These are phyloP conservation scores for Nitzschia sp. DNA, from an alignment of 108 stramenopile genomes.

Conservation along the genomic window DNA sequence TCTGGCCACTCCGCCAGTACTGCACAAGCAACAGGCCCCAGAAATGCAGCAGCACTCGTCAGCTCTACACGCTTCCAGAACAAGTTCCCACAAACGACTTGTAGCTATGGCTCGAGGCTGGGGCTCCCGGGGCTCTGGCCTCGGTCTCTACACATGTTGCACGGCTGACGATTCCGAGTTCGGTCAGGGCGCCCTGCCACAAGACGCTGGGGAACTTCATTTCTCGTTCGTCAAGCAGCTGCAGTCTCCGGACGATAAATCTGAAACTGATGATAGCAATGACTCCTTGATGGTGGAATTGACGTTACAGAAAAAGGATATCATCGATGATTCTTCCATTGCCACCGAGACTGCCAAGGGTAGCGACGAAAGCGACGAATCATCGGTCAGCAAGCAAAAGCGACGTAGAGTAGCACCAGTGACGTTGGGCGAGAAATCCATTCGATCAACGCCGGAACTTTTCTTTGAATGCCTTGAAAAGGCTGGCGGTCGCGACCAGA, in stretches of 20 bases:
- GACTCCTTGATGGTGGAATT: constrained; percentile 17
- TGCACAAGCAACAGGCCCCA: constrained; percentile 88
- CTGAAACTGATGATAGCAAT: neutral
- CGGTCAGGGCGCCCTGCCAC: constrained; percentile 41
- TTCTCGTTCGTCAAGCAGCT: constrained; percentile 47
- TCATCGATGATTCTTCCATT: constrained; percentile 26
- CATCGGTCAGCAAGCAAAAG: constrained; percentile 39
- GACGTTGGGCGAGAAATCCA: constrained; percentile 13
- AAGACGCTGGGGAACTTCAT: constrained; percentile 48
- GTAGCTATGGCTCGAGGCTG: constrained; percentile 81
- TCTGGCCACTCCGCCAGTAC: constrained; percentile 73
- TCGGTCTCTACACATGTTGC: constrained; percentile 79
- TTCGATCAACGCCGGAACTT: constrained; percentile 55
- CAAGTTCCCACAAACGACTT: constrained; percentile 56
- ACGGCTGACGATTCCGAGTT: constrained; percentile 61
- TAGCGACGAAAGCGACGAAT: constrained; percentile 35
- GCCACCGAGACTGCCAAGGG: constrained; percentile 11
- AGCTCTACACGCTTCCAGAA: constrained; percentile 50
- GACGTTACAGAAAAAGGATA: constrained; percentile 20
- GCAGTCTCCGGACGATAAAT: neutral
- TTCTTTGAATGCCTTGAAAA: constrained; percentile 54
- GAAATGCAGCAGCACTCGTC: constrained; percentile 74
- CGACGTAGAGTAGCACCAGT: constrained; percentile 34
- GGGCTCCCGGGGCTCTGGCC: constrained; percentile 79
- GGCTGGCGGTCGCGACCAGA: constrained; percentile 34